A percentile compares a stretch with the other conserved stretches of the same genome.
Conservation (phyloP, 441 rosid species). For the Adansonia gregorii region DNA sequence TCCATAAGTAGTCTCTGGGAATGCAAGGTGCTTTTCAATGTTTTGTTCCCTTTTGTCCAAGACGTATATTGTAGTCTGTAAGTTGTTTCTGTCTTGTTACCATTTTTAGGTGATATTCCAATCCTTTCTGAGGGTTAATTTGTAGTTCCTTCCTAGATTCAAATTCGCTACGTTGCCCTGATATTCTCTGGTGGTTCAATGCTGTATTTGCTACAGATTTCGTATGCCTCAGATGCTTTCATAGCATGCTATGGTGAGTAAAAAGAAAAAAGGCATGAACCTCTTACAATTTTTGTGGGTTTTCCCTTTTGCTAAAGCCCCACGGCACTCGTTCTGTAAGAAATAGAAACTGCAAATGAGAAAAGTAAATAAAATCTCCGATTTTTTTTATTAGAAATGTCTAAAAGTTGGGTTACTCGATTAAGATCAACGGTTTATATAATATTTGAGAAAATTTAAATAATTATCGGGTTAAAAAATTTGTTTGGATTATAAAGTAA, state of each 20-base stretch:
- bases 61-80: background rate
- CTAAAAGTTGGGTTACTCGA: too few species aligned
- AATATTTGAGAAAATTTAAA: too few species aligned
- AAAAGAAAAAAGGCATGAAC: background rate
- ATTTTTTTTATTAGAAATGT: too few species aligned
- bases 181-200: background rate
- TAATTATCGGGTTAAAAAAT: too few species aligned
- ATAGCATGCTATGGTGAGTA: background rate
- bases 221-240: background rate
- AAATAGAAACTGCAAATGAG: too few species aligned
- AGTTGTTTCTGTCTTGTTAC: background rate
- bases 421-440: too few species aligned
- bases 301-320: too few species aligned
- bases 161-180: background rate
- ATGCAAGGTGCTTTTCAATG: background rate
- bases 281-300: background rate
- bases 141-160: background rate
- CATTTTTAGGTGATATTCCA: background rate
- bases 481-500: too few species aligned
- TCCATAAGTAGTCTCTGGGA: background rate
- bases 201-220: background rate
- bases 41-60: background rate
- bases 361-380: too few species aligned
- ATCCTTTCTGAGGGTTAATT: background rate
- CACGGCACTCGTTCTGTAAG: too few species aligned